A percentile compares a stretch with the other conserved stretches of the same genome.
Conservation (phyloP, 345 rosid genomes). For the Barbarea vulgaris region DNA sequence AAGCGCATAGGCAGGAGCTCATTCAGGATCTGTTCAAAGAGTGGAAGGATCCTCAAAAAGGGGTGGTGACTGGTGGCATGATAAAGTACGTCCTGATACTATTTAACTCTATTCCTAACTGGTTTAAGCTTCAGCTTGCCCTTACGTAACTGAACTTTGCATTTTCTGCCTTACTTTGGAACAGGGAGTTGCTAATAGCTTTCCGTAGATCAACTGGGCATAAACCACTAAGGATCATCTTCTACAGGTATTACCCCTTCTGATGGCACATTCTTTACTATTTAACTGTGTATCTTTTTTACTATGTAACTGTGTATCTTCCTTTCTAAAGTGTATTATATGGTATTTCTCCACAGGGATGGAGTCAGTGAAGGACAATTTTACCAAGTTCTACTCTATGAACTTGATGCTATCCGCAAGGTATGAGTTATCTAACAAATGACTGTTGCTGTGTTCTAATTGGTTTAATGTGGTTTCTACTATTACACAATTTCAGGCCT, state of each 20-base stretch:
- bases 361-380: constrained; percentile 99
- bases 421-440: constrained; percentile 39
- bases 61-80: constrained; percentile 95
- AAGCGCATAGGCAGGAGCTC: constrained; percentile 98
- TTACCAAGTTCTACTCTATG: constrained; percentile 89
- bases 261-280: not conserved
- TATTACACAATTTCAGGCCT: constrained; percentile 57
- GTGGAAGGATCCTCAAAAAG: constrained; percentile 95
- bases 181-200: constrained; percentile 92
- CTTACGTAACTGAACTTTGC: not conserved
- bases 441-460: not conserved
- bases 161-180: not conserved
- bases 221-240: constrained; percentile 91
- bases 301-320: not conserved
- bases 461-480: not conserved
- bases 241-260: constrained; percentile 64
- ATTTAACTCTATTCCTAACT: not conserved
- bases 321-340: not conserved
- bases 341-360: constrained; percentile 55
- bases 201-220: constrained; percentile 95
- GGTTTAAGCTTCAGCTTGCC: not conserved
- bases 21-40: constrained; percentile 92
- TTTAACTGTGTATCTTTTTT: not conserved
- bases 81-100: constrained; percentile 62
- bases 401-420: constrained; percentile 97